Evolutionary conservation across 1,139 yeast species (phyloP), one percentile per base, ranked within the genome.

Genomic region (Pichia sp.): DNA sequence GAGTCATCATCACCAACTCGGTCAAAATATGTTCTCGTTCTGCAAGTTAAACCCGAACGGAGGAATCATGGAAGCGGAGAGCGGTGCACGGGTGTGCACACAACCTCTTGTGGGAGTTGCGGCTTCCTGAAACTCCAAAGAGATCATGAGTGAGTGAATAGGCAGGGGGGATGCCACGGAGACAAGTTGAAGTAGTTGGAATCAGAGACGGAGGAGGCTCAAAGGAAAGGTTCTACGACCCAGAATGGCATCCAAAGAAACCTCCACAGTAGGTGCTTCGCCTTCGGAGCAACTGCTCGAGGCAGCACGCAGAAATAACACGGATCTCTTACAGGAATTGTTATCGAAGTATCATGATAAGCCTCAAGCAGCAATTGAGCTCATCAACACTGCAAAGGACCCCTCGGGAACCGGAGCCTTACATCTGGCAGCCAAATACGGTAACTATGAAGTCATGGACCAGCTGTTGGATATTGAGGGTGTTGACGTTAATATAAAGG

Each of bases 401-500:
- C 80, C 95, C 53, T 77, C 91, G 46, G 89, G 91, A n/a, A 90
- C 90, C 73, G 75, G 91, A 1, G 81, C 95, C 3, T 75, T 93
- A 51, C 98, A 93, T 71, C 71, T 93, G 51, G 90, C 96, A 30
- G 87, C 95, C 44, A 78, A 77, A 58, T 77, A 82, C 62, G 98
- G 98, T 2, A 81, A 90, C 56, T 88, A 87, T 81, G 97, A 91
- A 64, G 89, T 89, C 46, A 75, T 93, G 66, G 98, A 93, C 67
- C 74, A 78, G 49, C 74, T 93, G 33, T 76, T 93, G 60, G 98
- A 93, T 68, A 84, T 86, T 56, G 96, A 88, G 59, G 97, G 96
- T 2, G 92, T 92, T 29, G 97, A 91, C 64, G 84, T 92, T 46
- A 97, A 93, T 67, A 93, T 96, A 0, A 69, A 73, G 49, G 88